Base-by-base conservation (phyloP, 2,329 filamentous ascomycete genomes). In the Botrytis pseudocinerea region DNA sequence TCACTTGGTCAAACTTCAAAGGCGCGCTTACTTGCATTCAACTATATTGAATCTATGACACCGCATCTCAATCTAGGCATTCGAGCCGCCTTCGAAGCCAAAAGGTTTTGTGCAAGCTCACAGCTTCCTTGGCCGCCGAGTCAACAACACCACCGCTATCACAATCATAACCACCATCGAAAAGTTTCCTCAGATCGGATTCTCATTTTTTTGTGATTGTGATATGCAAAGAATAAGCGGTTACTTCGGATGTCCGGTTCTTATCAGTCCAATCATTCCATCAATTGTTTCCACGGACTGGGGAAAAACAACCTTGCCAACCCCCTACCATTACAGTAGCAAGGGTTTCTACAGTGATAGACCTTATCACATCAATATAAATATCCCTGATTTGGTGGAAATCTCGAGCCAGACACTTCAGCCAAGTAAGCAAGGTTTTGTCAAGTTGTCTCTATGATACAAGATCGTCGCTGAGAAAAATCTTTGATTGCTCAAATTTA, bases 391-490 rank as follows among this genome's bases (percentile, higher is more conserved):
- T 9, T 32, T 46, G n/a, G 20, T 32, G 25, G 18, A 64, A 64
- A 44, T 46, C 61, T 64, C 46, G 64, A 66, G 40, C 32, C 64
- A 51, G 63, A 66, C 51, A 66, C 32, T 40, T 54, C 46, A 9
- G n/a, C 54, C 48, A 68, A 28, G 48, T 48, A 68, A 68, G 35
- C 46, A 57, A 68, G 35, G 46, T 22, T 66, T 28, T 51, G 32
- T 25, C 32, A 28, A 25, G 46, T 35, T 66, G 22, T 40, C 9
- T 66, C 46, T 54, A 40, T 40, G 32, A 66, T 28, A 51, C 32
- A 66, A 66, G 64, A 66, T 66, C 64, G 40, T 40, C 64, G 28
- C 38, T 28, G 22, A 40, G 32, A 40, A 66, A 66, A 66, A 54
- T 38, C 35, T 48, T 66, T 40, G 18, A 28, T 57, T 57, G 38